phyloP scores from a whole-genome alignment of 2,329 filamentous ascomycete species.

The Apiospora rasikravindrae region DNA sequence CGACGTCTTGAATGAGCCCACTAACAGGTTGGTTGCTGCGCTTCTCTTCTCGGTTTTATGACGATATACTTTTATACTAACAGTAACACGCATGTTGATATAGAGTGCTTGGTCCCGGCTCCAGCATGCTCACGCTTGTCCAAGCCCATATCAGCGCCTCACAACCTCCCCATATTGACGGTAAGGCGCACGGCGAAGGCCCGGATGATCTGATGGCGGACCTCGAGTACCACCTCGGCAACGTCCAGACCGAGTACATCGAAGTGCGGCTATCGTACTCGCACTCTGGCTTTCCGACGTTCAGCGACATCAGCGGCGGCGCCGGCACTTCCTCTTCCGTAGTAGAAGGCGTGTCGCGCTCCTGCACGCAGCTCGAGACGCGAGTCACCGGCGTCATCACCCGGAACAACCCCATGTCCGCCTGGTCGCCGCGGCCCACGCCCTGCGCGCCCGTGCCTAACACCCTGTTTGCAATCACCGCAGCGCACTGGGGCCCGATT shows the following conservation, averaged over 20 bases:
- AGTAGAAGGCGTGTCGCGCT: slow-evolving; percentile 41
- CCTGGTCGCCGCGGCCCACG: slow-evolving; percentile 54
- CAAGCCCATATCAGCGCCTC: slow-evolving; percentile 45
- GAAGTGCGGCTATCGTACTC: slow-evolving; percentile 58
- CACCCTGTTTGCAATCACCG: slow-evolving; percentile 50
- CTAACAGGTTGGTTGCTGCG: slow-evolving; percentile 24
- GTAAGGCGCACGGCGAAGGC: background rate
- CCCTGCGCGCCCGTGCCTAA: slow-evolving; percentile 40
- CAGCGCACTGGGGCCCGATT: slow-evolving; percentile 53
- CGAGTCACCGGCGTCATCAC: slow-evolving; percentile 56
- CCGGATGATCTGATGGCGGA: slow-evolving; percentile 64
- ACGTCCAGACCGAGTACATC: slow-evolving; percentile 54
- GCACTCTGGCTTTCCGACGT: slow-evolving; percentile 59
- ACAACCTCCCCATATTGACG: slow-evolving; percentile 20
- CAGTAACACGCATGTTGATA: background rate
- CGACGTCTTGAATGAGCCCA: slow-evolving; percentile 48
- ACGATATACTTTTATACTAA: background rate
- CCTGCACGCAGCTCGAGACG: slow-evolving; percentile 59
- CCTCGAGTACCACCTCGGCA: slow-evolving; percentile 61
- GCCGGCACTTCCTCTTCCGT: slow-evolving; percentile 40
- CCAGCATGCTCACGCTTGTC: slow-evolving; percentile 54
- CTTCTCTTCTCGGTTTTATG: background rate
- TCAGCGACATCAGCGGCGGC: slow-evolving; percentile 28
- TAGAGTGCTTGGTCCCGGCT: slow-evolving; percentile 50
- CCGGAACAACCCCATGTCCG: slow-evolving; percentile 52